Base-by-base conservation (phyloP, 129 eudicot genomes). In the Tagetes patula region DNA sequence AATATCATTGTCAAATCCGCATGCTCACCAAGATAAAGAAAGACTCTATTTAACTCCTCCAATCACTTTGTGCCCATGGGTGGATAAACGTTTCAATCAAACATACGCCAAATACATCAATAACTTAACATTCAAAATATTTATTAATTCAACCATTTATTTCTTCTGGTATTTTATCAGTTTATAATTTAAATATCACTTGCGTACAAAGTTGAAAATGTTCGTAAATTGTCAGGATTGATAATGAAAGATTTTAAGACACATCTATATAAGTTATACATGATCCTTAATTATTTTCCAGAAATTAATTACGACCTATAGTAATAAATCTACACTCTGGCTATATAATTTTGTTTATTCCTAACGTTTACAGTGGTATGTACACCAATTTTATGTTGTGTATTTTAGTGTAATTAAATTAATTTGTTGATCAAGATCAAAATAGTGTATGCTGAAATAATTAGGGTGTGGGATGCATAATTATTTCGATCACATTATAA, bases 41-140 rank as follows among this genome's bases (percentile, higher is more conserved):
- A 60, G 60, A 45, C 47, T 43, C 60, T 32, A 58, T 60, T 73
- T 60, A 73, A 60, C 60, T 59, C 60, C 33, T 72, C 46, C 77
- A 73, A 59, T 73, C 59, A 73, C 27, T 73, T 53, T 20, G 55
- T 31, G 69, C 46, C 68, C n/a, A 72, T 72, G 59, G 68, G 69
- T 43, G 47, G 77, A 72, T 59, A 72, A 59, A 72, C 69, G 77
- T 73, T 59, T n/a, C 59, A 42, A 73, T 73, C 77, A 61, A n/a
- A n/a, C n/a, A n/a, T 59, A 71, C 33, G 55, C 13, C 69, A 45
- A 45, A 59, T 40, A 73, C 69, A 45, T 73, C 36, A 6, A 59
- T 55, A 37, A n/a, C n/a, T 65, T 0, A 10, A 13, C 27, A 65
- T 65, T 9, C 37, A 27, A 43, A 68, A 68, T 67, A n/a, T 46